These are phyloP conservation scores for Zostera marina DNA, from an alignment of 116 monocot species.

Conservation along the genomic window DNA sequence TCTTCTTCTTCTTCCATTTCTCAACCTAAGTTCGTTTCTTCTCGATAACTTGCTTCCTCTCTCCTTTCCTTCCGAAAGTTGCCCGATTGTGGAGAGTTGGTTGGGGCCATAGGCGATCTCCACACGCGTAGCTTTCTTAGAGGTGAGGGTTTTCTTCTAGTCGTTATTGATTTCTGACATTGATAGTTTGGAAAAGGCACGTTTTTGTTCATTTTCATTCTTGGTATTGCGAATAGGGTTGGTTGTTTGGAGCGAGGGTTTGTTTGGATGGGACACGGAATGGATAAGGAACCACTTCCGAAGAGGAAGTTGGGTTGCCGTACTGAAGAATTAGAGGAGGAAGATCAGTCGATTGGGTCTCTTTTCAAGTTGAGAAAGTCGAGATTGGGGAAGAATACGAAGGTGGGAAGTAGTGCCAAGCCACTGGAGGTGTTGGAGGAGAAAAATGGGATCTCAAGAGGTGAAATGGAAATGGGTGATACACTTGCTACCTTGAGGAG, in stretches of 20 bases:
- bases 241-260: not conserved
- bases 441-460: conserved; percentile 6
- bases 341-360: conserved; percentile 39
- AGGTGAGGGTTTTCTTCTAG: no score
- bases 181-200: no score
- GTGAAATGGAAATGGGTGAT: conserved; percentile 25
- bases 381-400: conserved; percentile 21
- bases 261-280: conserved; percentile 14
- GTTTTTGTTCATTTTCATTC: no score
- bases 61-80: no score
- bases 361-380: conserved; percentile 38
- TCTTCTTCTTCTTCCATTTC: no score
- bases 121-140: no score
- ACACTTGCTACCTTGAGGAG: conserved; percentile 69
- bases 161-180: no score
- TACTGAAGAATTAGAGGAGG: conserved; percentile 37
- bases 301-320: conserved; percentile 10
- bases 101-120: no score
- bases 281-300: conserved; percentile 6
- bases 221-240: no score
- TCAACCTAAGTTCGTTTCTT: no score
- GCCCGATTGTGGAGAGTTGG: no score
- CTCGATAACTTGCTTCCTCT: no score
- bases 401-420: conserved; percentile 7
- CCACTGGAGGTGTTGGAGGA: conserved; percentile 12